Evolutionary conservation across 371 early-diverging fungal genomes (phyloP).

Genomic region (Actinomortierella ambigua): DNA sequence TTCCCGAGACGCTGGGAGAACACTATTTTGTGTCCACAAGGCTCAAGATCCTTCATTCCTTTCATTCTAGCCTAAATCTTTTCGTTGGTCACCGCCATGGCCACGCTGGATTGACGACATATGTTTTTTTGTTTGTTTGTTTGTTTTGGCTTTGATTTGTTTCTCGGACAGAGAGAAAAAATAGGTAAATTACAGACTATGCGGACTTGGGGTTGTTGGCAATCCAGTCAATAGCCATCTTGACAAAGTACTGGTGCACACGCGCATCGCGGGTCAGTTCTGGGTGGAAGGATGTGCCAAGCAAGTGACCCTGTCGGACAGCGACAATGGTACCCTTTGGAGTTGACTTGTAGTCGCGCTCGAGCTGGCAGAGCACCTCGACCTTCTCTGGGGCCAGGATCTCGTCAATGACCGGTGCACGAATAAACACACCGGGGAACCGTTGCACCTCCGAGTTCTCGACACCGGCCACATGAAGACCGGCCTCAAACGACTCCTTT

Average conservation of each 20-base stretch:
- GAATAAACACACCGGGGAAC: constrained; percentile 91
- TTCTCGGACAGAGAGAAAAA: too few species aligned
- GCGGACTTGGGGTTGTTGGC: constrained; percentile 12
- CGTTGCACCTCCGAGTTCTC: constrained; percentile 31
- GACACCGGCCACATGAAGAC: constrained; percentile 69
- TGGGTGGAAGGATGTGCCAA: constrained; percentile 96
- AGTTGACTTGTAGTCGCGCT: constrained; percentile 53
- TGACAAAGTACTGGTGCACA: constrained; percentile 86
- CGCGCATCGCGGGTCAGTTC: constrained; percentile 88
- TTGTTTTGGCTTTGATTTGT: too few species aligned
- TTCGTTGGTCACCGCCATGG: too few species aligned
- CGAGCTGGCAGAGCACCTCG: constrained; percentile 66
- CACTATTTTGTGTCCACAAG: too few species aligned
- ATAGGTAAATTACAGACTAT: too few species aligned
- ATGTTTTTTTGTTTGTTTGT: too few species aligned
- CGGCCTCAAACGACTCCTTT: constrained; percentile 83
- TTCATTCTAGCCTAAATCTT: too few species aligned
- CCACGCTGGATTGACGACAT: too few species aligned
- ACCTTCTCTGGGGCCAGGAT: constrained; percentile 68
- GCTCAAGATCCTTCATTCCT: too few species aligned
- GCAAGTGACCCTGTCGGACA: constrained; percentile 82
- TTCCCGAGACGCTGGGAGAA: too few species aligned
- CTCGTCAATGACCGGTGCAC: constrained; percentile 89
- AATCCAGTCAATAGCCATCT: constrained; percentile 51
- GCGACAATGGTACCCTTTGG: constrained; percentile 78